These are phyloP conservation scores for Nicotiana otophora DNA, from an alignment of 257 asterid species.

Conservation along the genomic window DNA sequence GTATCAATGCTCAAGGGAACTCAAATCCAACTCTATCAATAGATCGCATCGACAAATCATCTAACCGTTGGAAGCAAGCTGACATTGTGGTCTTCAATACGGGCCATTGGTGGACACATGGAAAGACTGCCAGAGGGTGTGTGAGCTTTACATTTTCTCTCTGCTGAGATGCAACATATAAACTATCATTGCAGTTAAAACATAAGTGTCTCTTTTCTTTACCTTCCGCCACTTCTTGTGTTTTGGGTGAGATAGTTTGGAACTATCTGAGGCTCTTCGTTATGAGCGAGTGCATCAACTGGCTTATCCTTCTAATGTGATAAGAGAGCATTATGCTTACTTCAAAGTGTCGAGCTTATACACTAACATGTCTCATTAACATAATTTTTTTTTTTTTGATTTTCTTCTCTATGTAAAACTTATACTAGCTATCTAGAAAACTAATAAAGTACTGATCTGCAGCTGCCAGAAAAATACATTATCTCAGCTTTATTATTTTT, in stretches of 20 bases:
- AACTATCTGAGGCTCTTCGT: not conserved
- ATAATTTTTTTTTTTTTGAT: not conserved
- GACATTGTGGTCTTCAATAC: constrained; percentile 94
- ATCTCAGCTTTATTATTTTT: not conserved
- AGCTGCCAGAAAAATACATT: not conserved
- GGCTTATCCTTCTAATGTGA: not conserved
- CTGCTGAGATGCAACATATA: not conserved
- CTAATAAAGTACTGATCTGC: not conserved
- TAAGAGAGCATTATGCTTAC: not conserved
- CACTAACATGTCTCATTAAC: not conserved
- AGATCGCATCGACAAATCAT: constrained; percentile 75
- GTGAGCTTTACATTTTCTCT: not conserved
- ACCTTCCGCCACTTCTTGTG: not conserved
- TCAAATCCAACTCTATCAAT: constrained; percentile 87
- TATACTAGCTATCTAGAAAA: not conserved
- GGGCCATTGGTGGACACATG: constrained; percentile 98
- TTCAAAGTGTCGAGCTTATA: not conserved
- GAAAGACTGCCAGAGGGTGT: constrained; percentile 96
- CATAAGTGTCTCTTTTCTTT: not conserved
- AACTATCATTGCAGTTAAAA: not conserved
- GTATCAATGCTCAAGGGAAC: constrained; percentile 64
- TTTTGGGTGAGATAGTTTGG: not conserved
- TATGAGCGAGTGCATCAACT: not conserved
- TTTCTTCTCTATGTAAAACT: not conserved
- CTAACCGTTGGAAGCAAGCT: constrained; percentile 83